Evolutionary conservation across 2,329 filamentous ascomycete genomes (phyloP), one percentile per base, ranked within the genome.

Genomic region (Penicillium sp.): DNA sequence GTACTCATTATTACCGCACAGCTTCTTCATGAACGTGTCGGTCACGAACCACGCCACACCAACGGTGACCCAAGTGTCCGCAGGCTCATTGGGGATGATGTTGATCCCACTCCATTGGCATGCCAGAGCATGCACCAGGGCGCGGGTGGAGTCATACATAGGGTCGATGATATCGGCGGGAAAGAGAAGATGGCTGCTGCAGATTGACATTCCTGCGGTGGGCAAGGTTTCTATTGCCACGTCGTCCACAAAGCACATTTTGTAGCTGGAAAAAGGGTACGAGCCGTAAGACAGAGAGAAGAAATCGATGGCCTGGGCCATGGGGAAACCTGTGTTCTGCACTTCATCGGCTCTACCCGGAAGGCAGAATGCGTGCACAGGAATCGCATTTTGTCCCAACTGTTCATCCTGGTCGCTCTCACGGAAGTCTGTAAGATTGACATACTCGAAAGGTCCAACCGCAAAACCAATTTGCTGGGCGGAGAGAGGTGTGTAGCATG

Each of bases 21-120:
- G 82, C 65, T 88, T 89, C 73, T 89, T 91, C 85, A 98, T 91
- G 76, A 96, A 97, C 4, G 92, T 84, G 68, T 97, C 94, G 1
- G 94, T 92, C 84, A 99, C 96, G 79, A 92, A 99, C 80, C 94
- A 93, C 0, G 94, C 90, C 49, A 96, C 89, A 14, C 94, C 96
- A 55, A 95, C 85, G 12, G 94, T 89, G 20, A 96, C 87, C 95
- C 95, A 99, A 55, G 88, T 86, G 74, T 99, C 95, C 54, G 84
- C 83, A 17, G 88, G 86, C 42, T 89, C 87, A 71, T 92, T 91
- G 0, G 95, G 89, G 50, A 96, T 89, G 66, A 99, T 90, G 71
- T 93, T 93, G 63, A 99, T 89, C 15, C 95, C 95, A 64, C 95
- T 91, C 90, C 94, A 99, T 74, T 99, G 95, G 60, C 88, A 91